Evolutionary conservation across 148 eudicot genomes (phyloP), one percentile per base, ranked within the genome.

Genomic region (Amaranthus hypochondriacus): DNA sequence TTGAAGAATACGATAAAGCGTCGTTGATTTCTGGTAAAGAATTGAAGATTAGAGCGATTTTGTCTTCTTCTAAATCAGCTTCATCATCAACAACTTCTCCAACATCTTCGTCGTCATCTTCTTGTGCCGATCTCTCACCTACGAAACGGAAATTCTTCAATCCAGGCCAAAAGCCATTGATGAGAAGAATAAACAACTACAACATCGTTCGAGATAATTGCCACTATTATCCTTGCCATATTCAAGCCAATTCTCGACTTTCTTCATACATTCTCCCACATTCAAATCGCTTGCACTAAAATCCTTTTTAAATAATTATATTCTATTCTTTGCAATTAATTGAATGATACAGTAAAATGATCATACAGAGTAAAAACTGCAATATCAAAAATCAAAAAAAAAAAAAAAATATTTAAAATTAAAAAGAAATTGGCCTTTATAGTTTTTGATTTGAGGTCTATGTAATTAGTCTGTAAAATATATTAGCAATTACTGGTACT

Each of bases 1-100:
- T 91, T 64, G 91, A 87, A 4, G 98, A 85, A 66, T 94, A 94
- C 85, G 86, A 87, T 28, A 86, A 79, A 9, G 84, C 80, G 67
- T 79, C 91, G 28, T 56, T 18, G 18, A 56, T 66, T 4, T 66
- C 76, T 18, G 76, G 75, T 2, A 84, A 76, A 68, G 90, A 80
- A 5, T n/a, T 80, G 75, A 94, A 94, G 81, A 87, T 94, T 66
- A 81, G 90, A 72, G 96, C 89, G 0, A 74, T 91, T 60, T 87
- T 94, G 7, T 81, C 82, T 47, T 87, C 86, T 13, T 28, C 77
- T 1, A 75, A 82, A 53, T 67, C 68, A 1, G 47, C 85, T 7
- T n/a, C 68, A 0, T 73, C 75, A 4, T 12, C 64, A 6, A 46
- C 74, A 2, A 75, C 86, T 0, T 78, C 87, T 0, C 28, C 71